A percentile compares a stretch with the other conserved stretches of the same genome.
Evolutionary conservation across 78 protist species (phyloP).

Genomic region (Parvularia atlantis): DNA sequence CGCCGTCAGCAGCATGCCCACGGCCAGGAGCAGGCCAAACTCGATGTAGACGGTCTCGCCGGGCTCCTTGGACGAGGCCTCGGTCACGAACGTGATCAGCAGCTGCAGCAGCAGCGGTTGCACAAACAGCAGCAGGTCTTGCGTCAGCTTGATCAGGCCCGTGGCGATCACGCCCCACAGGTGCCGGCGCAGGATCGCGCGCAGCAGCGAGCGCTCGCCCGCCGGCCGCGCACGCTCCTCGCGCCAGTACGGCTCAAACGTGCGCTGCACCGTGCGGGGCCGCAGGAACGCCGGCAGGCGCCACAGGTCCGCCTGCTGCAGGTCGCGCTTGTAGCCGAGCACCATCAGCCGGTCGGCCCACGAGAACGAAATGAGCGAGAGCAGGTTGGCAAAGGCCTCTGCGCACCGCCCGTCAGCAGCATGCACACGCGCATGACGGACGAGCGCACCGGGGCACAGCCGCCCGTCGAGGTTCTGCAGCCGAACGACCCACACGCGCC

Average conservation of each 20-base stretch:
- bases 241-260: not conserved
- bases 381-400: constrained; percentile 1
- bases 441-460: too few species aligned
- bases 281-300: not conserved
- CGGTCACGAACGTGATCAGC: constrained; percentile 4
- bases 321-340: constrained; percentile 5
- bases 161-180: not conserved
- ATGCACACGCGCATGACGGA: too few species aligned
- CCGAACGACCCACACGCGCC: too few species aligned
- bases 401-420: too few species aligned
- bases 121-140: constrained; percentile 20
- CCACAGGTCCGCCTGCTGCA: constrained; percentile 1
- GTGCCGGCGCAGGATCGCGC: not conserved
- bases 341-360: constrained; percentile 1
- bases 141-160: not conserved
- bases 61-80: not conserved
- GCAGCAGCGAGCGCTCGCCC: not conserved
- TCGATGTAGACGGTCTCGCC: not conserved
- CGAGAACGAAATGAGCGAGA: constrained; percentile 15
- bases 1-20: constrained; percentile 1
- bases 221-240: not conserved
- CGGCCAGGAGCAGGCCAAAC: not conserved
- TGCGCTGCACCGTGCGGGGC: not conserved
- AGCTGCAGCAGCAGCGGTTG: constrained; percentile 12
- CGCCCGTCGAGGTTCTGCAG: too few species aligned